Percentiles rank a stretch among this genome's conserved stretches.
Conservation (phyloP, 345 rosid genomes). For the Anastatica hierochuntica region DNA sequence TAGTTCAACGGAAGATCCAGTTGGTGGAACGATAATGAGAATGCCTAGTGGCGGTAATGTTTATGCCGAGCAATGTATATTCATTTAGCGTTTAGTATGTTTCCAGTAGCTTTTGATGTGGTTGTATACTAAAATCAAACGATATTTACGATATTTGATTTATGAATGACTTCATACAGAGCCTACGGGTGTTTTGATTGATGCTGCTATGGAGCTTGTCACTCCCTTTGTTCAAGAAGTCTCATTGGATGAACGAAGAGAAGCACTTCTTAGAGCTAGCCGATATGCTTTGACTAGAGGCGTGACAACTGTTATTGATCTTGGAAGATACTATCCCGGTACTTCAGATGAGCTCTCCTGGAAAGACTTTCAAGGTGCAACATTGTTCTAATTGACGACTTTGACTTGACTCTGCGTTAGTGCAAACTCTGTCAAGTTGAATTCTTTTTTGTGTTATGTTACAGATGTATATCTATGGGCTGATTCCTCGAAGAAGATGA, state of each 20-base stretch:
- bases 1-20: slow-evolving; percentile 47
- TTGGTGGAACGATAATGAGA: slow-evolving; percentile 59
- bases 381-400: neutral
- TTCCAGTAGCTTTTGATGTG: too few species aligned
- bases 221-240: slow-evolving; percentile 46
- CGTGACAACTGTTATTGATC: slow-evolving; percentile 74
- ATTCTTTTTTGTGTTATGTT: slow-evolving; percentile 1
- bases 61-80: neutral
- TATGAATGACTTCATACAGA: slow-evolving; percentile 44
- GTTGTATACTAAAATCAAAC: slow-evolving; percentile 5
- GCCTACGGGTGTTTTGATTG: slow-evolving; percentile 72
- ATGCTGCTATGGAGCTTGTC: slow-evolving; percentile 78
- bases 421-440: neutral
- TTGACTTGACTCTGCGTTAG: neutral
- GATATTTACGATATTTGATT: neutral
- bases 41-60: slow-evolving; percentile 52
- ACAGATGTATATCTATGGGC: slow-evolving; percentile 89
- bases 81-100: too few species aligned
- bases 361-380: slow-evolving; percentile 80
- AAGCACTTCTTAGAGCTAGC: slow-evolving; percentile 71
- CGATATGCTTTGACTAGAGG: slow-evolving; percentile 66
- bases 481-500: slow-evolving; percentile 62
- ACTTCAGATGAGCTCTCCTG: slow-evolving; percentile 49
- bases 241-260: slow-evolving; percentile 69
- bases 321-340: slow-evolving; percentile 85